Base-by-base conservation (phyloP, 2,329 filamentous ascomycete genomes). In the Exophiala sp. region DNA sequence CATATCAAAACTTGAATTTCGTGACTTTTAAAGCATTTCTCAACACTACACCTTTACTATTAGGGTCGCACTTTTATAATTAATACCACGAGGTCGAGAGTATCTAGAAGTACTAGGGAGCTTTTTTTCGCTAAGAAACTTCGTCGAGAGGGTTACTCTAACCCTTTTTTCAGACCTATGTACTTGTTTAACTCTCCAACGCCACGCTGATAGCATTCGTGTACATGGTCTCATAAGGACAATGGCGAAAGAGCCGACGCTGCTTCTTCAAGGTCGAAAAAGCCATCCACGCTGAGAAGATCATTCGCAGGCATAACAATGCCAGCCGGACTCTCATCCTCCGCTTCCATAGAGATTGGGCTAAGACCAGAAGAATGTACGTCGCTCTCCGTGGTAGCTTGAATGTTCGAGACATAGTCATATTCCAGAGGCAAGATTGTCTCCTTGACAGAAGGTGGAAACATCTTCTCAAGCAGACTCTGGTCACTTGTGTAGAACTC, bases 231-330 rank as follows among this genome's bases (percentile, higher is more conserved):
- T 43, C 41, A 43, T 32, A 43, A 24, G n/a, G 21, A 12, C 41
- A 43, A 29, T 24, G 41, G 41, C 12, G 41, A 43, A 3, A 29
- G 20, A 6, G 18, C 41, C 2, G 21, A 18, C 7, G 41, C 41
- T 14, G 57, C 57, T 32, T 56, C 48, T 10, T 60, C 57, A n/a
- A 57, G 40, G 41, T 60, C 54, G 21, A 60, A 60, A 33, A 60
- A 56, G 35, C 57, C 57, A 41, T 60, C 47, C 9, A 57, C 54
- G 18, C 57, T 57, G 33, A 58, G 38, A 35, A 18, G 43, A 32
- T 24, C 35, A 44, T 58, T 51, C 39, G 51, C 51, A 29, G 51
- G 51, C 39, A 60, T 52, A n/a, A 55, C 48, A 39, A 57, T 46
- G 14, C 54, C 54, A 16, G 47, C 24, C 18, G 50, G 55, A 24